Percentiles rank a stretch among this genome's conserved stretches.
phyloP scores from a whole-genome alignment of 495 filamentous ascomycete genomes.

The Neurospora sp. region DNA sequence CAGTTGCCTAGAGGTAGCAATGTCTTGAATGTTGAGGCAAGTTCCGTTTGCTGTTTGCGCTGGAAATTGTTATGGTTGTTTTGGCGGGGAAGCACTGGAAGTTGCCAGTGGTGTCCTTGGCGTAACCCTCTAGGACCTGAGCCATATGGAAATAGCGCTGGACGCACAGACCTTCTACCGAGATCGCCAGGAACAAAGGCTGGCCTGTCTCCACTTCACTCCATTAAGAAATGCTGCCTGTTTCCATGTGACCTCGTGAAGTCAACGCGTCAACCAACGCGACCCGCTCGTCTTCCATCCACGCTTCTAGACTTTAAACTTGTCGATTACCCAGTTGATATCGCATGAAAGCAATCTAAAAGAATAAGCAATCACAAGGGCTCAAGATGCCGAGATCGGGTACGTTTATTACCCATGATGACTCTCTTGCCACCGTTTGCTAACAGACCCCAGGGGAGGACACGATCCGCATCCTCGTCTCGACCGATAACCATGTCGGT shows the following conservation, averaged over 20 bases:
- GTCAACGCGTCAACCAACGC: neutral
- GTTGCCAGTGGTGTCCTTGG: neutral
- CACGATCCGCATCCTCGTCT: constrained; percentile 88
- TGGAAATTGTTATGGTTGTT: neutral
- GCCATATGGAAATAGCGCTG: neutral
- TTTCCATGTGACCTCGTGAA: neutral
- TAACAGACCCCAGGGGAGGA: constrained; percentile 49
- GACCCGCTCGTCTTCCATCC: neutral
- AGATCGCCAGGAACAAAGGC: neutral
- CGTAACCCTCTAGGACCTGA: neutral
- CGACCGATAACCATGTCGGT: constrained; percentile 96
- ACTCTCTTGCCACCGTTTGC: neutral
- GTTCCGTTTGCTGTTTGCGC: neutral
- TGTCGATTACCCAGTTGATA: no score
- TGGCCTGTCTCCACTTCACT: neutral
- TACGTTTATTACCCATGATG: neutral
- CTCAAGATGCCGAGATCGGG: constrained; percentile 18
- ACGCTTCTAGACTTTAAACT: neutral
- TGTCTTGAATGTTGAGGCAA: neutral
- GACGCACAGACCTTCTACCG: neutral
- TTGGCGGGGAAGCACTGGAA: neutral
- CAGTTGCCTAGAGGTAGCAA: neutral
- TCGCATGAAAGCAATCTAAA: no score
- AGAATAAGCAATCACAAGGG: no score
- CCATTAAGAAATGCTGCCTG: neutral